A percentile compares a stretch with the other conserved stretches of the same genome.
Evolutionary conservation across 768 basidiomycete genomes (phyloP).

Genomic region (Pleurotus giganteus): DNA sequence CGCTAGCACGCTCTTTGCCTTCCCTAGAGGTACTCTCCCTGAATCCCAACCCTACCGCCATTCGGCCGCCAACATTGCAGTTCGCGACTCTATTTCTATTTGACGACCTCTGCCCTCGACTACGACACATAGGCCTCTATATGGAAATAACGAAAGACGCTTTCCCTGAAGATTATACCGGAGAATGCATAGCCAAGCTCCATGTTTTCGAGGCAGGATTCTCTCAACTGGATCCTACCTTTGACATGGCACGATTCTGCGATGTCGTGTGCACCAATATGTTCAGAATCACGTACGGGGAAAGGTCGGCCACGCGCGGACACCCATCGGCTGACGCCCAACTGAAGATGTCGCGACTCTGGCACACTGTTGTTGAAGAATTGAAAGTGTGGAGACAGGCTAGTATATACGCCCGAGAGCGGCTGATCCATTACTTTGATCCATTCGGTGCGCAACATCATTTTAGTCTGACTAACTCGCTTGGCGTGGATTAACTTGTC

Average conservation of each 20-base stretch:
- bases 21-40: background rate
- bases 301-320: background rate
- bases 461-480: too few relatives aligned
- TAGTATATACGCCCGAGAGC: background rate
- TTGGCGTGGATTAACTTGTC: too few relatives aligned
- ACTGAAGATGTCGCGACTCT: background rate
- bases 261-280: background rate
- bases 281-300: background rate
- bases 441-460: too few relatives aligned
- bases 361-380: background rate
- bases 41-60: background rate
- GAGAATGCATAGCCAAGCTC: background rate
- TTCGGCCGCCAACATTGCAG: background rate
- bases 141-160: background rate
- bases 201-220: background rate
- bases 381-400: background rate
- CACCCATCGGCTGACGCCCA: background rate
- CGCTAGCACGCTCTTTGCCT: background rate
- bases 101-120: background rate
- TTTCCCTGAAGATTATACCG: background rate
- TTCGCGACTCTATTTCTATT: background rate
- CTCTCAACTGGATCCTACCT: background rate
- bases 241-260: background rate
- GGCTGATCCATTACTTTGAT: too few relatives aligned
- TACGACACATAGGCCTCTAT: background rate